These are phyloP conservation scores for Leptodermis oblonga DNA, from an alignment of 257 asterid genomes.

Conservation along the genomic window DNA sequence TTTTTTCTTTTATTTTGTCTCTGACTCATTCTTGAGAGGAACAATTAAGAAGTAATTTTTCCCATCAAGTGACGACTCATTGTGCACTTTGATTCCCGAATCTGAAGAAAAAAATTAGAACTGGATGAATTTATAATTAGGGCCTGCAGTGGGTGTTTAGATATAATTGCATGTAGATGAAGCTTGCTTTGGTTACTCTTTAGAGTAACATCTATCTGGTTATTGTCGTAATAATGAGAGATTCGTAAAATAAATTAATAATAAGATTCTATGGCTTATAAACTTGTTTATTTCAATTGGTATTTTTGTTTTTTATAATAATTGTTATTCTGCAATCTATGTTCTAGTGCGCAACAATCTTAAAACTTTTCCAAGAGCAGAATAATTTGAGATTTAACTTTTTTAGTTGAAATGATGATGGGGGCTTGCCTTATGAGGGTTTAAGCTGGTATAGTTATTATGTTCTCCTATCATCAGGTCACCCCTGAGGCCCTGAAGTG, in stretches of 20 bases:
- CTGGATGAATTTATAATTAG: not conserved
- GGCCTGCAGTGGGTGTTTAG: not conserved
- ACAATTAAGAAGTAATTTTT: not conserved
- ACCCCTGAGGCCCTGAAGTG: not conserved
- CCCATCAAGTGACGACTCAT: not conserved
- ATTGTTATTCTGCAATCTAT: not conserved
- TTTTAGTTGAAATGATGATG: not conserved
- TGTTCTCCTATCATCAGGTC: not conserved
- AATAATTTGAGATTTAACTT: not conserved
- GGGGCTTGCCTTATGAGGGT: not conserved
- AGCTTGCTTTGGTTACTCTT: not conserved
- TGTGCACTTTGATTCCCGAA: not conserved
- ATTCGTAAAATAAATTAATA: not conserved
- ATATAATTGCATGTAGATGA: not conserved
- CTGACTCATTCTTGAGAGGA: constrained; percentile 2
- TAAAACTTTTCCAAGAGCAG: not conserved
- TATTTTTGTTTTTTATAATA: not conserved
- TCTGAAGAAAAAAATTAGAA: not conserved
- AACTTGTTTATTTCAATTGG: not conserved
- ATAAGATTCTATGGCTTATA: not conserved
- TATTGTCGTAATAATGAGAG: not conserved
- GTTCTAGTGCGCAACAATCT: too few species aligned
- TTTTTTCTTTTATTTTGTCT: not conserved
- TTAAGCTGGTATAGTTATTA: not conserved
- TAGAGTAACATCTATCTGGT: not conserved